Evolutionary conservation across 1,139 yeast genomes (phyloP).

Genomic region (Saccharomycopsis hybrid): DNA sequence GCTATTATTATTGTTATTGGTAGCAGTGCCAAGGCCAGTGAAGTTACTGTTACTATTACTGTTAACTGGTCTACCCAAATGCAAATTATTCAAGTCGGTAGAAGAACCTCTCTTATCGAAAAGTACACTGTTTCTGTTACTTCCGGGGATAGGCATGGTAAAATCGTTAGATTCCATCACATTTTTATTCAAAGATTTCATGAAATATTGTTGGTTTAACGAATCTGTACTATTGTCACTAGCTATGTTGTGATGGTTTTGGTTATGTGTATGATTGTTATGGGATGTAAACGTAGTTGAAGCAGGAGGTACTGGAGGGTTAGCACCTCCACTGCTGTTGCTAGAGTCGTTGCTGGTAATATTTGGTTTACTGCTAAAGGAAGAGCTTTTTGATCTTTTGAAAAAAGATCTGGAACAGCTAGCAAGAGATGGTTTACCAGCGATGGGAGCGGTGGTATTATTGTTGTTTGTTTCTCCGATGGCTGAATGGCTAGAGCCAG

Average conservation of each 20-base stretch:
- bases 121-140: constrained; percentile 15
- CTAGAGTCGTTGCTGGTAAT: not conserved
- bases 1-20: not conserved
- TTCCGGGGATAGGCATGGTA: constrained; percentile 21
- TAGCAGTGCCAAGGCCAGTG: too few relatives aligned
- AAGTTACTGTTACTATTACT: too few relatives aligned
- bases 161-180: constrained; percentile 18
- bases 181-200: constrained; percentile 16
- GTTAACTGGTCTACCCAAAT: not conserved
- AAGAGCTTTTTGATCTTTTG: constrained; percentile 1
- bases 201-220: constrained; percentile 10
- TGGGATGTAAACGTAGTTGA: too few relatives aligned
- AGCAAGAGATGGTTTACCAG: not conserved
- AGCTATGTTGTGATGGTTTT: not conserved
- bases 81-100: not conserved
- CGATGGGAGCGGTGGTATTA: not conserved
- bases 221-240: constrained; percentile 5
- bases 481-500: constrained; percentile 1
- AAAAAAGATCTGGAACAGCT: constrained; percentile 10
- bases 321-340: constrained; percentile 1
- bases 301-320: not conserved
- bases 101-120: constrained; percentile 6
- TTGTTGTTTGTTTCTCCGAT: not conserved
- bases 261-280: not conserved
- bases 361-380: not conserved